A percentile compares a stretch with the other conserved stretches of the same genome.
Conservation (phyloP, 805 yeast species). For the Wickerhamomyces silvicola region DNA sequence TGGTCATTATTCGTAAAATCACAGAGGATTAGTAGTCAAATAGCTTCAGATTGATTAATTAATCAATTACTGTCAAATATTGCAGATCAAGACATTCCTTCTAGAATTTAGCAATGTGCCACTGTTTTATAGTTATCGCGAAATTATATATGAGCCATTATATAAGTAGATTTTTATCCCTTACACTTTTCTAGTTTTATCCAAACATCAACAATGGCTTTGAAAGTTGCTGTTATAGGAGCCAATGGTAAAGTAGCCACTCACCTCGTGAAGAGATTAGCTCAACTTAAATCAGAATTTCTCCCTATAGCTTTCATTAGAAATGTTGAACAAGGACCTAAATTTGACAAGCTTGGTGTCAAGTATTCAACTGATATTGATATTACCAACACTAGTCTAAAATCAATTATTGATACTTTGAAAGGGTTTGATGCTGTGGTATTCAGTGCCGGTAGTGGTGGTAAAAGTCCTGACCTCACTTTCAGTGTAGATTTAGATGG, state of each 20-base stretch:
- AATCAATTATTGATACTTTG: constrained; percentile 30
- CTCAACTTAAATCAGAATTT: constrained; percentile 23
- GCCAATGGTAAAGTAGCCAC: constrained; percentile 61
- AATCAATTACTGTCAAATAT: no score
- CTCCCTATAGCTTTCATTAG: constrained; percentile 41
- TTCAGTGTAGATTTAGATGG: constrained; percentile 57
- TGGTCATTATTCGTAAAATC: no score
- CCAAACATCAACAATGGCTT: no score
- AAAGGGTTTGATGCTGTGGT: constrained; percentile 50
- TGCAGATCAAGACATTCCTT: no score
- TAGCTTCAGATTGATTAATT: no score
- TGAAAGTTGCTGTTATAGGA: constrained; percentile 44
- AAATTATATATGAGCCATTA: no score
- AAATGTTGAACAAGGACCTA: constrained; percentile 35
- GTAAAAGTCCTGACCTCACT: constrained; percentile 39
- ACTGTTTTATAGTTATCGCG: no score
- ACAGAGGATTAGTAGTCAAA: no score
- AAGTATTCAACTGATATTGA: constrained; percentile 31
- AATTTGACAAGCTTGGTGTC: constrained; percentile 32
- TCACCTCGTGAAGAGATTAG: constrained; percentile 31
- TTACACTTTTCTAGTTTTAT: no score
- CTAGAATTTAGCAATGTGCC: no score
- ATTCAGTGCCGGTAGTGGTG: constrained; percentile 59
- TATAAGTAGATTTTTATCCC: no score
- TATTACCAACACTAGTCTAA: constrained; percentile 30